These are phyloP conservation scores for Dictyostelium purpureum DNA, from an alignment of 78 protist species.

Conservation along the genomic window DNA sequence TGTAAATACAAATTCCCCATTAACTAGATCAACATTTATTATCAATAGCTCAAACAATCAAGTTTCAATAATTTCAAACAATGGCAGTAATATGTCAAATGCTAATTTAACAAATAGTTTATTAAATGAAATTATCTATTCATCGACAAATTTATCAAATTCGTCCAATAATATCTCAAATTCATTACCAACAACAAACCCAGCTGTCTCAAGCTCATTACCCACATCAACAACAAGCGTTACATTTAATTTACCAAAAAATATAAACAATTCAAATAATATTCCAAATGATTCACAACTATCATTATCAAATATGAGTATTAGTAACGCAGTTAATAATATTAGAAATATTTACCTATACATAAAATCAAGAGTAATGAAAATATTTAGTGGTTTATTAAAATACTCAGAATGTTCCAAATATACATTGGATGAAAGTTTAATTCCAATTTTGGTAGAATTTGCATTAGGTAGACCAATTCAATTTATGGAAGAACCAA, in stretches of 20 bases:
- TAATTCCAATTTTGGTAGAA: slow-evolving; percentile 53
- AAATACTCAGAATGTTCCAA: slow-evolving; percentile 37
- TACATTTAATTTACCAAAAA: too few relatives aligned
- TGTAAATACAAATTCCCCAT: not conserved
- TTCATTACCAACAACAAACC: not conserved
- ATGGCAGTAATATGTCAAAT: too few relatives aligned
- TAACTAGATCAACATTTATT: not conserved
- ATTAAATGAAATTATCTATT: not conserved
- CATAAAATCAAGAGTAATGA: slow-evolving; percentile 52
- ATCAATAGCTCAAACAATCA: not conserved
- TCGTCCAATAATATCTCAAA: not conserved
- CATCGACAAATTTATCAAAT: slow-evolving; percentile 4
- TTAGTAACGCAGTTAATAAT: not conserved
- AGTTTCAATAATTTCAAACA: not conserved
- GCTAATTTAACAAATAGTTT: not conserved
- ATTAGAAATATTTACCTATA: slow-evolving; percentile 51
- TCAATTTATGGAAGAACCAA: slow-evolving; percentile 62
- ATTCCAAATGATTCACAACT: too few relatives aligned
- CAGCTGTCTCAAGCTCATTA: not conserved
- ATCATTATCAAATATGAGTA: not conserved
- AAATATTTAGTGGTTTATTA: not conserved
- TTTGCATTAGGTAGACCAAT: slow-evolving; percentile 70
- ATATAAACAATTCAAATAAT: too few relatives aligned
- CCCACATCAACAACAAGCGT: not conserved
- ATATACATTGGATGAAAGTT: slow-evolving; percentile 34